A percentile compares a stretch with the other conserved stretches of the same genome.
Conservation (phyloP, 208 protist genomes). For the Leishmania turanica region DNA sequence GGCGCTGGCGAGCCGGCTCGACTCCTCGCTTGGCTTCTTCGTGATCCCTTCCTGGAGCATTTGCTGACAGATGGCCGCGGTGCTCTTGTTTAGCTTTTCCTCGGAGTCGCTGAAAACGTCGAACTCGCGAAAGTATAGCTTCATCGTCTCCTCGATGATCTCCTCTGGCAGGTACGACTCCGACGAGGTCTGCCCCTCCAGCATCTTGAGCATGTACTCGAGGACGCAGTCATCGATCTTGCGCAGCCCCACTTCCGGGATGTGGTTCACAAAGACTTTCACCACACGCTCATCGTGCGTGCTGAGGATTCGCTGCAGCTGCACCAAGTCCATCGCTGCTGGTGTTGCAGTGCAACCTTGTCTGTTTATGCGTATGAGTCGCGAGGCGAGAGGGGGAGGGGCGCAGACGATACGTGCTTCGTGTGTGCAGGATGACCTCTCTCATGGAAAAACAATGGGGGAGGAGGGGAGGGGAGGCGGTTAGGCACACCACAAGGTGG, state of each 20-base stretch:
- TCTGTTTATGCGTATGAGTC: not conserved
- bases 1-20: conserved; percentile 68
- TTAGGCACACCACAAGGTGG: not conserved
- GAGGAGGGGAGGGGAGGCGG: not conserved
- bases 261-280: conserved; percentile 60
- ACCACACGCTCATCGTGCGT: conserved; percentile 58
- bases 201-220: conserved; percentile 85
- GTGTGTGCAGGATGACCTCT: not conserved
- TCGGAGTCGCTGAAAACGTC: conserved; percentile 50
- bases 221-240: conserved; percentile 81
- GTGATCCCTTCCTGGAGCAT: conserved; percentile 68
- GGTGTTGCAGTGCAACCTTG: not conserved
- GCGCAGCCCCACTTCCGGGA: conserved; percentile 74
- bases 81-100: conserved; percentile 36
- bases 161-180: conserved; percentile 84
- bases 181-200: conserved; percentile 81
- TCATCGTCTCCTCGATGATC: conserved; percentile 74
- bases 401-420: not conserved
- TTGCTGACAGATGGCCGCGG: conserved; percentile 46
- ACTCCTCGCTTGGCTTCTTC: conserved; percentile 73
- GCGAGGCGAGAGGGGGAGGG: not conserved
- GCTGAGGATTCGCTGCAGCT: conserved; percentile 61
- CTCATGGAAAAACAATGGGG: not conserved
- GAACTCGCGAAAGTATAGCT: conserved; percentile 82
- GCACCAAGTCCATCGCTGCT: conserved; percentile 58